Base-by-base conservation (phyloP, 345 rosid genomes). In the Mangifera indica region DNA sequence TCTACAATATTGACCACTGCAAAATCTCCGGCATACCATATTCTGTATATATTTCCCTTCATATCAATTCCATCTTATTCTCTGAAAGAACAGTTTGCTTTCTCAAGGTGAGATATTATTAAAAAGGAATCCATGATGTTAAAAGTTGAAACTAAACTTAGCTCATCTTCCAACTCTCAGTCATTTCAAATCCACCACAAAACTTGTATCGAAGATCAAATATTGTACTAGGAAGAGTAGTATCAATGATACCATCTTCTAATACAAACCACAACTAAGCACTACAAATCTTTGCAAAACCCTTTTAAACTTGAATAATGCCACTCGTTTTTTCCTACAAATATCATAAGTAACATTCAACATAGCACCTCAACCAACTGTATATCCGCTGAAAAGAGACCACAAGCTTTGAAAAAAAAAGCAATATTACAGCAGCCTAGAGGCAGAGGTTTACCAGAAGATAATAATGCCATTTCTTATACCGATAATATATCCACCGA, bases 401-500 rank as follows among this genome's bases (percentile, higher is more conserved):
- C 2, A 34, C 13, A 48, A n/a, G 12, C 42, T n/a, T n/a, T n/a
- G n/a, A 65, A 29, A 46, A 69, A 24, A 6, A 37, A 51, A 48
- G 17, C 55, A 59, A 17, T 18, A 48, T 44, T 29, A 55, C 65
- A 53, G 51, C 26, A 69, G 26, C 29, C 49, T 57, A 45, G 71
- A 57, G 70, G 78, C 70, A 40, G 73, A 53, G 57, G 54, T 80
- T 84, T 85, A 94, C 98, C 88, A 94, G 87, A 72, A 94, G 98
- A 84, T 92, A 94, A 77, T 92, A 94, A 77, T 94, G 98, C 98
- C 93, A 89, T 82, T 94, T 94, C 87, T 94, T 94, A 81, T 78
- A 92, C 77, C 98, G 88, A 70, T 94, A 94, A 79, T 94, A 92
- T 63, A 94, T 90, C 98, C 98, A 94, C 57, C 98, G 87, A 44